Percentiles rank a stretch among this genome's conserved stretches.
Evolutionary conservation across 2,329 filamentous ascomycete genomes (phyloP).

Genomic region (Rhynchosporium secalis): DNA sequence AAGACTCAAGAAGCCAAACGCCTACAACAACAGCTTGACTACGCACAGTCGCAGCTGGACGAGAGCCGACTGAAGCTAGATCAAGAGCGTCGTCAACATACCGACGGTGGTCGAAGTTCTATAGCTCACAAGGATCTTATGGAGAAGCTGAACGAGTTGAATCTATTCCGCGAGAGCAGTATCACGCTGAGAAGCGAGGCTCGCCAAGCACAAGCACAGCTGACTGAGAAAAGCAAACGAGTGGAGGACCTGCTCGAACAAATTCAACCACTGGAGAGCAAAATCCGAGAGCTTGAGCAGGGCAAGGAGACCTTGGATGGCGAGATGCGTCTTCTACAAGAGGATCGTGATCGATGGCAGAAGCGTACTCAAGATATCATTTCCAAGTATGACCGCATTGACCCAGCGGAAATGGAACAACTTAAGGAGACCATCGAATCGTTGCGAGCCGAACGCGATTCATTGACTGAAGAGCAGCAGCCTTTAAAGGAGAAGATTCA

Average conservation of each 20-base stretch:
- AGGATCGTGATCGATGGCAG: conserved; percentile 92
- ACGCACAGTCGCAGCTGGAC: conserved; percentile 83
- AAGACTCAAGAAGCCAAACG: conserved; percentile 86
- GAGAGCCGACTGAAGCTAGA: conserved; percentile 86
- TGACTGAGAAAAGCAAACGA: conserved; percentile 72
- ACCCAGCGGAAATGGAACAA: conserved; percentile 88
- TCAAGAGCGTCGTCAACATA: conserved; percentile 77
- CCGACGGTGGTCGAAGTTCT: conserved; percentile 70
- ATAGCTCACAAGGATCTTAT: conserved; percentile 86
- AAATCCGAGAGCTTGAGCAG: conserved; percentile 79
- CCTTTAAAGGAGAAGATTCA: conserved; percentile 55
- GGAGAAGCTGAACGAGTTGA: conserved; percentile 93
- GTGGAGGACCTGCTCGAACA: conserved; percentile 72
- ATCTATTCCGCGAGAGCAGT: conserved; percentile 93
- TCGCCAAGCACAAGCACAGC: conserved; percentile 72
- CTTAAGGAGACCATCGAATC: conserved; percentile 75
- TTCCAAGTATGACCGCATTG: conserved; percentile 92
- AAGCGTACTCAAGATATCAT: conserved; percentile 95
- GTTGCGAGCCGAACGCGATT: conserved; percentile 65
- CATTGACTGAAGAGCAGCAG: conserved; percentile 41
- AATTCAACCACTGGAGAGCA: conserved; percentile 79
- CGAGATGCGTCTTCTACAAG: conserved; percentile 83
- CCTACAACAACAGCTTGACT: conserved; percentile 85
- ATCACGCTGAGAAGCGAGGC: conserved; percentile 86
- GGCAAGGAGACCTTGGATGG: conserved; percentile 66